Conservation (phyloP, 306 rosid genomes). For the Senna siamea region DNA sequence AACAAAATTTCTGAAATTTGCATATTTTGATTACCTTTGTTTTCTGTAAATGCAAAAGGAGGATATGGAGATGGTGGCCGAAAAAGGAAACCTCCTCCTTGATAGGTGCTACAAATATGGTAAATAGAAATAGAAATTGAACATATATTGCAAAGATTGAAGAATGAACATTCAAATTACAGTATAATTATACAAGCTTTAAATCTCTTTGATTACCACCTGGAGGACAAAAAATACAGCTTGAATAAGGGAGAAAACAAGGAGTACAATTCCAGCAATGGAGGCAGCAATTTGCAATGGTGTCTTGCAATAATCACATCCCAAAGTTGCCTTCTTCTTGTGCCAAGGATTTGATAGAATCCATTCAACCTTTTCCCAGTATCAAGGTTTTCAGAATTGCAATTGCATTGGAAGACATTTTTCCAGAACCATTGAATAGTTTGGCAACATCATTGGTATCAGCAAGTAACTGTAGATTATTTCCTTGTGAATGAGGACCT, state of each 20-base stretch:
- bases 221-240: neutral
- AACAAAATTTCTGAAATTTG: too few relatives aligned
- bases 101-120: too few relatives aligned
- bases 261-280: neutral
- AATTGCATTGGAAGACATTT: neutral
- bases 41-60: too few relatives aligned
- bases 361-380: neutral
- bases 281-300: neutral
- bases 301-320: neutral
- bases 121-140: too few relatives aligned
- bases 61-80: too few relatives aligned
- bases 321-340: neutral
- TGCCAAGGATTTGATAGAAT: neutral
- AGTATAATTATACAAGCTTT: too few relatives aligned
- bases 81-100: too few relatives aligned
- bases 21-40: too few relatives aligned
- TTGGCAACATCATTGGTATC: conserved; percentile 20
- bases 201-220: neutral
- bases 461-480: neutral
- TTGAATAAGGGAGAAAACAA: neutral
- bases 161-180: too few relatives aligned
- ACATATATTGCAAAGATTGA: too few relatives aligned
- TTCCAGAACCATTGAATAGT: neutral
- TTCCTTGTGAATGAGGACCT: conserved; percentile 10
- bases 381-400: neutral